Evolutionary conservation across 441 rosid species (phyloP), one percentile per base, ranked within the genome.

Genomic region (Arabidopsis hybrid): DNA sequence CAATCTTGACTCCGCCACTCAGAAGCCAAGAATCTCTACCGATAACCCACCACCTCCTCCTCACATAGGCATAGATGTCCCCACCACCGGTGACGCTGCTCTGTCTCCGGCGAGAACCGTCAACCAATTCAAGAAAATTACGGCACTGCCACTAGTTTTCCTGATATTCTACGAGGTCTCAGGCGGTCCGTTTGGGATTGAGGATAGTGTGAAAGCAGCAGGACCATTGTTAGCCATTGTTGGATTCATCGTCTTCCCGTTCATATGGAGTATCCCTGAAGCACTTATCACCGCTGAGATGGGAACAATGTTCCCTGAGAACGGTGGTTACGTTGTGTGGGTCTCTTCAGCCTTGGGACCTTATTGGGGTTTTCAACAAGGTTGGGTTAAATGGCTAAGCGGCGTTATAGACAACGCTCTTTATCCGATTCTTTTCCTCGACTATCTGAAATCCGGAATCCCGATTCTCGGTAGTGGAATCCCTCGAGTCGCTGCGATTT

Each of bases 381-480:
- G 93, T 14, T 88, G 91, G 93, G 85, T 88, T 81, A 88, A 88
- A 67, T 86, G 93, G 91, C 73, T 88, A 1, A 88, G 93, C 55
- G 93, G 93, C 16, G 93, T 88, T 17, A 86, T 89, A 4, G 93
- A 85, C 60, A 89, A 89, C 57, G 93, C 91, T 18, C 45, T 85
- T 6, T 89, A 89, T 74, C 93, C 91, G 0, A 85, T 89, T 71
- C 84, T 87, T 66, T 88, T 88, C 71, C 89, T 88, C 40, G 91
- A 86, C 67, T 88, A 85, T 71, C 72, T 88, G 39, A 71, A 89
- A 75, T 81, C 88, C 1, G 87, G 78, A 3, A 49, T 87, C 57
- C 93, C 91, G 3, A 78, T 85, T 47, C 55, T 89, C 32, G 80
- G 73, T 31, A 36, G 57, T 16, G 91, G 91, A 36, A 59, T 74